Evolutionary conservation across 306 rosid genomes (phyloP).

Genomic region (Medicago lupulina): DNA sequence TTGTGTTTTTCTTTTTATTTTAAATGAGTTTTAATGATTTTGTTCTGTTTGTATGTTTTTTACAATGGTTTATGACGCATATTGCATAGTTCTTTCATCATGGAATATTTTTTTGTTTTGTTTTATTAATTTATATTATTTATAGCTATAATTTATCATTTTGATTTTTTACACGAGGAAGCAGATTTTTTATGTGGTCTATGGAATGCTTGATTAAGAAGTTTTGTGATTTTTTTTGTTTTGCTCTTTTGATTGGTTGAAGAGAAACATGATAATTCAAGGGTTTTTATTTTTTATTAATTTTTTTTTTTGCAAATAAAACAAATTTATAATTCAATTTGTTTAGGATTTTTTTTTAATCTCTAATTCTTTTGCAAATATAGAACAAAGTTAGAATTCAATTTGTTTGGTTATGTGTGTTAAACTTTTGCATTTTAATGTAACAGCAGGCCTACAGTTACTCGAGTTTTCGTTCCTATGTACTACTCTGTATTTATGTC

Average conservation of each 20-base stretch:
- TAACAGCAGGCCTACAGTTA: slow-evolving; percentile 42
- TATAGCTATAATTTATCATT: background rate
- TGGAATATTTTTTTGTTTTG: background rate
- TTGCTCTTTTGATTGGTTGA: slow-evolving; percentile 23
- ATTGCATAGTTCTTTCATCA: background rate
- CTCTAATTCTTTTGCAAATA: background rate
- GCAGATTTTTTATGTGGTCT: background rate
- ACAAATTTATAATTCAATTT: background rate
- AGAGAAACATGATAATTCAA: slow-evolving; percentile 6
- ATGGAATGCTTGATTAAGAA: background rate
- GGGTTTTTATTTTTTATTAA: background rate
- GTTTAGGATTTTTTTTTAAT: background rate
- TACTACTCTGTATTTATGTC: slow-evolving; percentile 40
- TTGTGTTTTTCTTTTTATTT: too few species aligned
- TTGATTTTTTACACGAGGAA: background rate
- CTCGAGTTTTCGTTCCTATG: slow-evolving; percentile 29
- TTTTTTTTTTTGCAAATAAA: background rate
- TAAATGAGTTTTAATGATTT: slow-evolving; percentile 9
- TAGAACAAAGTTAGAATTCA: background rate
- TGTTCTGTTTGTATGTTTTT: background rate
- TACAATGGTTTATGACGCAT: background rate
- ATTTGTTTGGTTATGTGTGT: background rate
- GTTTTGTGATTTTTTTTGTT: background rate
- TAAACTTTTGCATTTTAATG: slow-evolving; percentile 52
- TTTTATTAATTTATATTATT: background rate